Conservation (phyloP, 2,329 filamentous ascomycete genomes). For the Chaetomiaceae sp. region DNA sequence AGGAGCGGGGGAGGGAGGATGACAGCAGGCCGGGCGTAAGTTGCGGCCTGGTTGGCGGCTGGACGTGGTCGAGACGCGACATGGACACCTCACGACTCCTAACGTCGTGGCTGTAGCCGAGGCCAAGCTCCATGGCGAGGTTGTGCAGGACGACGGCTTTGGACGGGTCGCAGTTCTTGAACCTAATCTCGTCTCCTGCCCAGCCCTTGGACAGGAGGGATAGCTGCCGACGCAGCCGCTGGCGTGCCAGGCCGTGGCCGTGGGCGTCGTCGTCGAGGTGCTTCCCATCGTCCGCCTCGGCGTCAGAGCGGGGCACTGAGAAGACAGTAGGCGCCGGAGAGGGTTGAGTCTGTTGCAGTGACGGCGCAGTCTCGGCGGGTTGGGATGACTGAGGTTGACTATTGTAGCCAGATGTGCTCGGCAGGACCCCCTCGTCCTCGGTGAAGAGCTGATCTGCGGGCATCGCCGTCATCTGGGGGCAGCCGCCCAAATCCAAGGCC, state of each 20-base stretch:
- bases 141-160: slow-evolving; percentile 26
- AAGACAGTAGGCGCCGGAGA: background rate
- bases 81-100: slow-evolving; percentile 22
- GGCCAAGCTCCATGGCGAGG: slow-evolving; percentile 25
- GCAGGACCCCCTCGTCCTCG: slow-evolving; percentile 20
- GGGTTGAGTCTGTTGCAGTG: background rate
- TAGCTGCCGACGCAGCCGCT: slow-evolving; percentile 24
- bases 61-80: slow-evolving; percentile 16
- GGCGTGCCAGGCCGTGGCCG: slow-evolving; percentile 15
- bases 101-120: slow-evolving; percentile 27
- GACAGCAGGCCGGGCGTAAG: slow-evolving; percentile 2
- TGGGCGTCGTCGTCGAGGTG: slow-evolving; percentile 1
- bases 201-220: slow-evolving; percentile 24
- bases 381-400: background rate
- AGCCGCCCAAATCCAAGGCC: slow-evolving; percentile 4
- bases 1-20: slow-evolving; percentile 11
- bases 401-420: background rate
- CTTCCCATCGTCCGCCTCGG: background rate
- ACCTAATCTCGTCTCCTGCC: slow-evolving; percentile 23
- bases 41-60: background rate
- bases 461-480: background rate
- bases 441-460: slow-evolving; percentile 20
- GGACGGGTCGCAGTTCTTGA: slow-evolving; percentile 24
- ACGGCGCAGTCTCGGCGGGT: background rate
- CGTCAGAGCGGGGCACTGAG: background rate